Evolutionary conservation across 2,329 filamentous ascomycete genomes (phyloP).

Genomic region (Phialophora macrospora): DNA sequence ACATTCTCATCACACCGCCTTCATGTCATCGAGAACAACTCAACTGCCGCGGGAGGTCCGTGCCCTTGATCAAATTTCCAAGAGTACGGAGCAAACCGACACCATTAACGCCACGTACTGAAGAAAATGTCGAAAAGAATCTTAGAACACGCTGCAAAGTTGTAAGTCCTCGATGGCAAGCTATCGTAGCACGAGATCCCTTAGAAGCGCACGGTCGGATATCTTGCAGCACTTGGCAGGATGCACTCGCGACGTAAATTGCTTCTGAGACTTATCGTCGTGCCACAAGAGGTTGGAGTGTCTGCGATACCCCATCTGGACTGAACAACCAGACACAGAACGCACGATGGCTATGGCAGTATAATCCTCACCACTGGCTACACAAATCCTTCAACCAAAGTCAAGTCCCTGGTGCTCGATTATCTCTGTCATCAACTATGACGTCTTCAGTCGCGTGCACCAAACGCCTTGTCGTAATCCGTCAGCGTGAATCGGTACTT

Average conservation of each 20-base stretch:
- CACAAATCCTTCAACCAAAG: background rate
- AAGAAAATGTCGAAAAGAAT: background rate
- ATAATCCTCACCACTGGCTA: background rate
- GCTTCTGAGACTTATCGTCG: background rate
- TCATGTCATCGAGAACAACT: background rate
- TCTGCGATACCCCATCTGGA: background rate
- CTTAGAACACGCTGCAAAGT: background rate
- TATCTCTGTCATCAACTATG: background rate
- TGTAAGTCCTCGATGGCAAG: background rate
- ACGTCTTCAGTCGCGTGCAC: conserved; percentile 39
- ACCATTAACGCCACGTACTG: background rate
- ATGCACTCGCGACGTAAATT: background rate
- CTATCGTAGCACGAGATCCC: background rate
- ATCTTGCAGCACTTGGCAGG: background rate
- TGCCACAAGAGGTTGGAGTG: background rate
- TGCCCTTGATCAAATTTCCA: background rate
- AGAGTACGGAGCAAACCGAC: background rate
- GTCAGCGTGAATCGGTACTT: conserved; percentile 68
- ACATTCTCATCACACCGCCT: background rate
- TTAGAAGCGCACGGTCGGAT: background rate
- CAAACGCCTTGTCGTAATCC: conserved; percentile 71
- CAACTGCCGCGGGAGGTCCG: background rate
- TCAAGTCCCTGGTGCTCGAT: background rate
- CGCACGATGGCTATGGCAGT: background rate
- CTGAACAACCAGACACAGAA: background rate